Conservation (phyloP, 805 yeast species). For the Jamesozyma jinghongensis region DNA sequence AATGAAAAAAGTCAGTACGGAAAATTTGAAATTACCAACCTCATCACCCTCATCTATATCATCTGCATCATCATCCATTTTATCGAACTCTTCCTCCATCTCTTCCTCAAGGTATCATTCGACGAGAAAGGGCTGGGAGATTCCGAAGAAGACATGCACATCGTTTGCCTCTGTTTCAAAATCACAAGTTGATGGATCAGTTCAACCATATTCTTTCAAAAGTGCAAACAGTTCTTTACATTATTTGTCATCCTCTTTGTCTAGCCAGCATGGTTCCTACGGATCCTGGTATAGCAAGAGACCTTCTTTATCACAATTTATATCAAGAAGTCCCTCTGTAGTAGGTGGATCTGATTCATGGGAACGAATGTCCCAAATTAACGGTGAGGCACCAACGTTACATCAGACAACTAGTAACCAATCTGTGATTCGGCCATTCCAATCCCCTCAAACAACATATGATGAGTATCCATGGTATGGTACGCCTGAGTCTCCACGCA, state of each 20-base stretch:
- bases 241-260: constrained; percentile 33
- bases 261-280: constrained; percentile 28
- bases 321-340: constrained; percentile 19
- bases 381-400: constrained; percentile 5
- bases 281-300: constrained; percentile 30
- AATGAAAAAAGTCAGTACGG: neutral
- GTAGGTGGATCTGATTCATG: constrained; percentile 13
- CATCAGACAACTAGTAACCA: constrained; percentile 22
- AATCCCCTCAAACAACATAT: constrained; percentile 32
- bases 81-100: neutral
- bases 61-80: neutral
- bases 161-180: constrained; percentile 24
- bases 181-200: neutral
- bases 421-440: constrained; percentile 20
- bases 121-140: constrained; percentile 34
- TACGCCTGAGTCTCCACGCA: constrained; percentile 21
- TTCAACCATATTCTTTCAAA: constrained; percentile 30
- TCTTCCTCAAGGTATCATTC: constrained; percentile 9
- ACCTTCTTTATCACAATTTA: constrained; percentile 15
- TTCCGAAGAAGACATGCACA: constrained; percentile 27
- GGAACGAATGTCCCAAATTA: constrained; percentile 14
- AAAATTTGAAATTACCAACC: neutral
- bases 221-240: constrained; percentile 32
- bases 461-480: constrained; percentile 37
- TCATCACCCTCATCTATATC: constrained; percentile 4